Evolutionary conservation across 2,329 filamentous ascomycete species (phyloP).

Genomic region (Xylaria sp.): DNA sequence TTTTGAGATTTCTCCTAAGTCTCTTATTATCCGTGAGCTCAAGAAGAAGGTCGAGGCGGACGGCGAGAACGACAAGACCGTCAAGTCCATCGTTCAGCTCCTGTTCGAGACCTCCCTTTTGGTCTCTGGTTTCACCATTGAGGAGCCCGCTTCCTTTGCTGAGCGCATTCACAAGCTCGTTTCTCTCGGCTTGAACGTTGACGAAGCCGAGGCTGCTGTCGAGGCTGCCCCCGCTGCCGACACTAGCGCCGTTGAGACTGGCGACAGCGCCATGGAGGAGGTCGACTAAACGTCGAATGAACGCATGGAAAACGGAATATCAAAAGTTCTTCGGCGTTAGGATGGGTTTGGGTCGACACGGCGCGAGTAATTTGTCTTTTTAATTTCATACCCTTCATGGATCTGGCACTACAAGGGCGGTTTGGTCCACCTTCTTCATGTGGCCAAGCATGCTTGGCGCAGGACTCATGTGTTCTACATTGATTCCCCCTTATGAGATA

Average conservation of each 20-base stretch:
- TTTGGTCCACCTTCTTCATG: constrained; percentile 17
- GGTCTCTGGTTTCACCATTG: constrained; percentile 98
- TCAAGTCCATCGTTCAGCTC: constrained; percentile 98
- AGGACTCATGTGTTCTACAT: constrained; percentile 32
- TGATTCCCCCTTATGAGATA: constrained; percentile 31
- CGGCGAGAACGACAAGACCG: constrained; percentile 96
- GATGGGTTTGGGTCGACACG: constrained; percentile 36
- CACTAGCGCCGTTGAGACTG: constrained; percentile 58
- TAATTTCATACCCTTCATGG: constrained; percentile 31
- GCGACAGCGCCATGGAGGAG: constrained; percentile 99
- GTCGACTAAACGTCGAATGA: constrained; percentile 68
- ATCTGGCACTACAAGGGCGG: constrained; percentile 14
- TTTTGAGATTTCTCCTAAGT: constrained; percentile 99
- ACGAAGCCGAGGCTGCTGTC: constrained; percentile 79
- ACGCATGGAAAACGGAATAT: constrained; percentile 31
- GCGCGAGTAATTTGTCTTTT: constrained; percentile 27
- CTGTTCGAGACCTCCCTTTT: constrained; percentile 98
- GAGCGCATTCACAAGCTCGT: constrained; percentile 99
- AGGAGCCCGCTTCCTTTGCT: constrained; percentile 95
- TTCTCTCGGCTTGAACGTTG: constrained; percentile 93
- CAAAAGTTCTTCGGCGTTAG: constrained; percentile 39
- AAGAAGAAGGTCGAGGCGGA: constrained; percentile 99
- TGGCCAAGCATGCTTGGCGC: constrained; percentile 19
- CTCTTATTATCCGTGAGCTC: constrained; percentile 94
- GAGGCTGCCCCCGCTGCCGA: constrained; percentile 52